These are phyloP conservation scores for Quambalaria eucalypti DNA, from an alignment of 1,284 basidiomycete genomes.

Conservation along the genomic window DNA sequence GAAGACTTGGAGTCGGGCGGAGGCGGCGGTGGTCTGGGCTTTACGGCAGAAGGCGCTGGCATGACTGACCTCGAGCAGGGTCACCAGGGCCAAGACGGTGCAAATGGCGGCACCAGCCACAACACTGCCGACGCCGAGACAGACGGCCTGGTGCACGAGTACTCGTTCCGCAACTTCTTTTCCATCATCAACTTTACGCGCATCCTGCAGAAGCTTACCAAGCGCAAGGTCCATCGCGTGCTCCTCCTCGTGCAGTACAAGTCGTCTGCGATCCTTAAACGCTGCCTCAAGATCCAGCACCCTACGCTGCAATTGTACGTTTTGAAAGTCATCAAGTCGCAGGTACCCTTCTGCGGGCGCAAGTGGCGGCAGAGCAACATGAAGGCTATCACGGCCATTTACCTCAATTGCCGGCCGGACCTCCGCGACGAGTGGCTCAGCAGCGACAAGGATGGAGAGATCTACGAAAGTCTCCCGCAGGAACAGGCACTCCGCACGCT, in stretches of 20 bases:
- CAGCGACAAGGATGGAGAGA: conserved; percentile 79
- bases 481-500: conserved; percentile 89
- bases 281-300: conserved; percentile 85
- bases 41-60: neutral
- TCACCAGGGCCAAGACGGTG: neutral
- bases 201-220: conserved; percentile 95
- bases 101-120: neutral
- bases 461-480: conserved; percentile 67
- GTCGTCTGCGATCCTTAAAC: conserved; percentile 76
- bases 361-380: conserved; percentile 99
- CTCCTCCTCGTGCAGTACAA: conserved; percentile 97
- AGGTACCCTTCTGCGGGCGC: conserved; percentile 93
- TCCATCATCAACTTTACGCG: conserved; percentile 95
- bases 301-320: conserved; percentile 88
- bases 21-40: neutral
- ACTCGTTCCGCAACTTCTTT: conserved; percentile 97
- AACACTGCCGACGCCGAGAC: conserved; percentile 10
- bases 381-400: conserved; percentile 98
- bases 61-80: conserved; percentile 50
- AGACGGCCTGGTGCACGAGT: conserved; percentile 76
- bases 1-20: neutral
- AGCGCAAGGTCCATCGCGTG: conserved; percentile 85
- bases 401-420: conserved; percentile 91
- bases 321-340: conserved; percentile 96
- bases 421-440: conserved; percentile 95